Percentiles rank a stretch among this genome's conserved stretches.
Conservation (phyloP, 1,284 basidiomycete species). For the Ganoderma sinense region DNA sequence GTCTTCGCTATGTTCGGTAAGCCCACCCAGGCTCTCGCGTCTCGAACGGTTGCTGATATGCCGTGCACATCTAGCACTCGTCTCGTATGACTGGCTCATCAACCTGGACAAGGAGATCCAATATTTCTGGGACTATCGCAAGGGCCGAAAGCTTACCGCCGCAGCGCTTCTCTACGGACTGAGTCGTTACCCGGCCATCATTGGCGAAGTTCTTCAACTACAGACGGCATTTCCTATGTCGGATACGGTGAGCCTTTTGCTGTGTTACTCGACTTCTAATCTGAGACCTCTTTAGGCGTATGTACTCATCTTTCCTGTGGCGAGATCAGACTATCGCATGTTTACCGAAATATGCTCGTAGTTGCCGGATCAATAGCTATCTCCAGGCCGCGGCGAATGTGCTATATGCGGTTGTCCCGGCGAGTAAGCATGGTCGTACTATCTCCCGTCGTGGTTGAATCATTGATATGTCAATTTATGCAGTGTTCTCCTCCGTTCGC, state of each 20-base stretch:
- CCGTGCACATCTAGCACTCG: not conserved
- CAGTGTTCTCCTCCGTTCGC: not conserved
- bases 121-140: not conserved
- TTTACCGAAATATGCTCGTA: not conserved
- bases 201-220: not conserved
- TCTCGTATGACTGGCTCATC: slow-evolving; percentile 1
- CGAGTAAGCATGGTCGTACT: not conserved
- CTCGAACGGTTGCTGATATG: not conserved
- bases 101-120: not conserved
- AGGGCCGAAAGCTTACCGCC: not conserved
- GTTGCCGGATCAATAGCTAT: not conserved
- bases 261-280: not conserved
- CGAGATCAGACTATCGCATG: not conserved
- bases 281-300: not conserved
- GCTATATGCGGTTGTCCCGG: not conserved
- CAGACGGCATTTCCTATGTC: not conserved
- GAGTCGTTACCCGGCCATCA: not conserved
- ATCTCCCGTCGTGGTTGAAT: not conserved
- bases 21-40: not conserved
- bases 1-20: not conserved
- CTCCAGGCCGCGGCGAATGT: not conserved
- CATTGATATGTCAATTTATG: not conserved
- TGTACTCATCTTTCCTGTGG: not conserved
- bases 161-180: not conserved
- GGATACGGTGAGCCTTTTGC: not conserved